Evolutionary conservation across 139 green algal species (phyloP).

Genomic region (Penium margaritaceum): DNA sequence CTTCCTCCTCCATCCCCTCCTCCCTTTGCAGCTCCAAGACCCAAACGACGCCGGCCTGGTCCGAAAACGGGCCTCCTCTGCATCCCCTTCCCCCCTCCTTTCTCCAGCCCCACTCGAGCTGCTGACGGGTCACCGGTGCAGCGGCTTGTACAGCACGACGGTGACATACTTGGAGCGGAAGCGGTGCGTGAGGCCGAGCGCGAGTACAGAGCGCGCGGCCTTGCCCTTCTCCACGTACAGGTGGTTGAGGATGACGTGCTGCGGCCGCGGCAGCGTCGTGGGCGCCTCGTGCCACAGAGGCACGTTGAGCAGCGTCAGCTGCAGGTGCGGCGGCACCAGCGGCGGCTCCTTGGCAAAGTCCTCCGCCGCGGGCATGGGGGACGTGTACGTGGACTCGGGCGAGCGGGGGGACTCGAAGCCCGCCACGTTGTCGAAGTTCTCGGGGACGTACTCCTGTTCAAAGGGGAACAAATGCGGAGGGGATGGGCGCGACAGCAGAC

Average conservation of each 20-base stretch:
- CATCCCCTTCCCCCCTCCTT: too few species aligned
- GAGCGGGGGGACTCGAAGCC: slow-evolving; percentile 87
- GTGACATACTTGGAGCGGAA: slow-evolving; percentile 97
- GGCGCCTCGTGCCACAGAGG: slow-evolving; percentile 64
- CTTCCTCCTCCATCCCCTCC: too few species aligned
- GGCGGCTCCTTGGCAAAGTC: slow-evolving; percentile 96
- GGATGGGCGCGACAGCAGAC: too few species aligned
- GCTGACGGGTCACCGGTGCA: slow-evolving; percentile 20
- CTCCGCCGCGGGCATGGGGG: slow-evolving; percentile 59
- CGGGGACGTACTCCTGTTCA: slow-evolving; percentile 79
- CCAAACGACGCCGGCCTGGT: too few species aligned
- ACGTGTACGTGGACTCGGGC: slow-evolving; percentile 75
- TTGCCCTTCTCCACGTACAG: slow-evolving; percentile 60
- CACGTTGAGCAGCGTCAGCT: slow-evolving; percentile 94
- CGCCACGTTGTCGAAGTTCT: slow-evolving; percentile 83
- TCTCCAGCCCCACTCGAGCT: too few species aligned
- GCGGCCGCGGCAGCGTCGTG: slow-evolving; percentile 76
- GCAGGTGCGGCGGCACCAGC: slow-evolving; percentile 81
- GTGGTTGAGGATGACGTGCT: slow-evolving; percentile 98
- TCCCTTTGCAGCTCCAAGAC: too few species aligned
- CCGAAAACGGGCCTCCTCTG: too few species aligned
- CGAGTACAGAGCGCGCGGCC: slow-evolving; percentile 54
- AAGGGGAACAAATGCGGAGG: too few species aligned
- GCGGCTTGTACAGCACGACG: slow-evolving; percentile 63
- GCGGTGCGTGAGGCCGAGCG: slow-evolving; percentile 83